Evolutionary conservation across 139 green algal genomes (phyloP).

Genomic region (Asterochloris sp.): DNA sequence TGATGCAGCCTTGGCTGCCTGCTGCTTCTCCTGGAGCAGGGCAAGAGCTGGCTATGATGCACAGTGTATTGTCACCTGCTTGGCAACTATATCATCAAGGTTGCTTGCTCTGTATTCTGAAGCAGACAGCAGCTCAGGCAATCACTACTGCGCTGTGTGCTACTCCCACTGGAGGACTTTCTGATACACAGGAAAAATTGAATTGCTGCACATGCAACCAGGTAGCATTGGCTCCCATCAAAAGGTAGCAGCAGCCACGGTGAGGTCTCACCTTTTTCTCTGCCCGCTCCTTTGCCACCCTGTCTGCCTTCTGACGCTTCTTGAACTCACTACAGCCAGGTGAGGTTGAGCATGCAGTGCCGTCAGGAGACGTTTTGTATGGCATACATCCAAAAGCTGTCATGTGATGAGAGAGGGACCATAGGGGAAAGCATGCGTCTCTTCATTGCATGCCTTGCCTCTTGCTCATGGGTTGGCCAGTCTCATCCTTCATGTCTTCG

Average conservation of each 20-base stretch:
- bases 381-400: background rate
- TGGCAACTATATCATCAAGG: background rate
- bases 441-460: constrained; percentile 44
- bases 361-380: background rate
- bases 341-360: background rate
- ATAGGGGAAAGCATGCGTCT: background rate
- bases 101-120: no score
- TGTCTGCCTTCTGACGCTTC: constrained; percentile 73
- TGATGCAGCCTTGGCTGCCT: constrained; percentile 42
- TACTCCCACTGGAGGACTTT: background rate
- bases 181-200: background rate
- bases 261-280: constrained; percentile 73
- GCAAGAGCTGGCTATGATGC: background rate
- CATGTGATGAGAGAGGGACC: background rate
- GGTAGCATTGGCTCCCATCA: background rate
- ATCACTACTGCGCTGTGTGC: background rate
- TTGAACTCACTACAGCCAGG: constrained; percentile 80
- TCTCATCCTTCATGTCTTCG: constrained; percentile 84
- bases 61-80: background rate
- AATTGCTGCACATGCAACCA: background rate
- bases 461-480: constrained; percentile 81
- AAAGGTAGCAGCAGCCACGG: background rate
- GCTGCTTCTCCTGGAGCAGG: constrained; percentile 62
- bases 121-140: background rate
- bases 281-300: constrained; percentile 70